phyloP scores from a whole-genome alignment of 139 green algal species.

The Nannochloris sp. region DNA sequence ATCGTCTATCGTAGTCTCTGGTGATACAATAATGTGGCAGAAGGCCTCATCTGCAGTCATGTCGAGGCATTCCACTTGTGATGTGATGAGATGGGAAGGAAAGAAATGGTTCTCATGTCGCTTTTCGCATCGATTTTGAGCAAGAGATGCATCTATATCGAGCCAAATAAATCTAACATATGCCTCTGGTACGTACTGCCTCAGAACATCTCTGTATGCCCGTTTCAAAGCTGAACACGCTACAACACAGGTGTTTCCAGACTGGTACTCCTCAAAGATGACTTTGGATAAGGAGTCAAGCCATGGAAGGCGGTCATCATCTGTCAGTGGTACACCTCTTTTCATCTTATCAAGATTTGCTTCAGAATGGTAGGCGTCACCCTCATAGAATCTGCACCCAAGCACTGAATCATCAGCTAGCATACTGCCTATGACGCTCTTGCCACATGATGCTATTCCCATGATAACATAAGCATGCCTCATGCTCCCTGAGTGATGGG shows the following conservation, averaged over 20 bases:
- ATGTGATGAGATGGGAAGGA: neutral
- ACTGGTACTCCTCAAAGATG: neutral
- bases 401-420: neutral
- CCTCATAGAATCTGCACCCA: neutral
- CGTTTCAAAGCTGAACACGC: slow-evolving; percentile 1
- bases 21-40: too few species aligned
- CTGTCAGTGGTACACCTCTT: neutral
- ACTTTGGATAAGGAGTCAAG: neutral
- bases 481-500: too few species aligned
- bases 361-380: neutral
- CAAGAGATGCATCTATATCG: neutral
- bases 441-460: too few species aligned
- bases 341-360: neutral
- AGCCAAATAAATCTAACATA: neutral
- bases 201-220: neutral
- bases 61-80: neutral
- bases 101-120: neutral
- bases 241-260: neutral
- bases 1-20: too few species aligned
- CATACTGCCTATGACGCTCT: too few species aligned
- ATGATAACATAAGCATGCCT: too few species aligned
- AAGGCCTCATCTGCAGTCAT: neutral
- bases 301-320: neutral
- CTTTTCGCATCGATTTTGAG: neutral
- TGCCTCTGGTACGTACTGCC: neutral